phyloP scores from a whole-genome alignment of 192 early-diverging fungal species.

The Fimicolochytrium jonesii region DNA sequence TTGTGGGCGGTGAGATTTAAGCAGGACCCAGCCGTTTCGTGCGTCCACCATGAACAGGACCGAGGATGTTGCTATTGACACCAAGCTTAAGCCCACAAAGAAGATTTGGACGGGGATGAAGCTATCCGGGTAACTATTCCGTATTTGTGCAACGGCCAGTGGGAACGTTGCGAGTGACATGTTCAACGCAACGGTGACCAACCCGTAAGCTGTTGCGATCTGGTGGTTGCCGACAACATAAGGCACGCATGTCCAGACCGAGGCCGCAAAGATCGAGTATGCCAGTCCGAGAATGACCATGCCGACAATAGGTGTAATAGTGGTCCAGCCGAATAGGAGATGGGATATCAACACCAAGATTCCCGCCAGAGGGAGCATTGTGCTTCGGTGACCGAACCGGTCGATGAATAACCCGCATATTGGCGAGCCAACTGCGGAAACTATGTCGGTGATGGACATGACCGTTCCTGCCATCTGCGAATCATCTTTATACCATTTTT shows the following conservation, averaged over 20 bases:
- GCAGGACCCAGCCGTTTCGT: constrained; percentile 16
- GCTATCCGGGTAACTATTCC: constrained; percentile 17
- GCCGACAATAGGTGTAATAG: constrained; percentile 34
- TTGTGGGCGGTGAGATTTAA: not conserved
- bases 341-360: constrained; percentile 47
- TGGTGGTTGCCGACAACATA: constrained; percentile 53
- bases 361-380: constrained; percentile 24
- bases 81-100: constrained; percentile 28
- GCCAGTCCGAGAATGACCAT: constrained; percentile 54
- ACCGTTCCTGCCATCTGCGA: constrained; percentile 52
- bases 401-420: constrained; percentile 54
- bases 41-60: constrained; percentile 16
- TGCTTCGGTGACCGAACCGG: constrained; percentile 44
- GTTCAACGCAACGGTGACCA: constrained; percentile 59
- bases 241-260: constrained; percentile 67
- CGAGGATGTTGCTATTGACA: constrained; percentile 13
- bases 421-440: constrained; percentile 57
- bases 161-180: constrained; percentile 53
- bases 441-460: constrained; percentile 60
- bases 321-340: constrained; percentile 42
- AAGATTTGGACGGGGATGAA: constrained; percentile 21
- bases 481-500: constrained; percentile 55
- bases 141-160: constrained; percentile 54
- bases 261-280: constrained; percentile 54
- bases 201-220: constrained; percentile 65